Conservation (phyloP, 306 rosid genomes). For the Corylus americana region DNA sequence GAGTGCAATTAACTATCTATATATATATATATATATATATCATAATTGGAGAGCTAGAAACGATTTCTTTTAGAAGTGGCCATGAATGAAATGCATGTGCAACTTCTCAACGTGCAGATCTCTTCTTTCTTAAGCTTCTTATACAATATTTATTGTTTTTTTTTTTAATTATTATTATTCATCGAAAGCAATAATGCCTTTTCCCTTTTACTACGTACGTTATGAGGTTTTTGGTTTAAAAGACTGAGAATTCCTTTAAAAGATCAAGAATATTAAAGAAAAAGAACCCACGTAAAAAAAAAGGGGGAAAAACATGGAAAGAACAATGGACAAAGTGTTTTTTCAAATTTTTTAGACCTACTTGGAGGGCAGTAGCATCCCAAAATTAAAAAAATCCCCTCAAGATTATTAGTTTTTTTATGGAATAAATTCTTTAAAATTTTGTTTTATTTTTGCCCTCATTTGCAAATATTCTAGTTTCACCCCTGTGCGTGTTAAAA, state of each 20-base stretch:
- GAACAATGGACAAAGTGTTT: background rate
- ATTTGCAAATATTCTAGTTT: too few species aligned
- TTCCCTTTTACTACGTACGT: background rate
- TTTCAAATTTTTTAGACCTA: too few species aligned
- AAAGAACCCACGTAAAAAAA: too few species aligned
- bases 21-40: too few species aligned
- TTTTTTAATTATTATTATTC: background rate
- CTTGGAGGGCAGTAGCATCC: too few species aligned
- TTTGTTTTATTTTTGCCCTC: too few species aligned
- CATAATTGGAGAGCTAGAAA: background rate
- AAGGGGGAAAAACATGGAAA: background rate
- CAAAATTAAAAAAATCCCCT: too few species aligned
- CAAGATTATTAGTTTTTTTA: too few species aligned
- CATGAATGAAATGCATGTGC: constrained; percentile 11
- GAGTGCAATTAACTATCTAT: too few species aligned
- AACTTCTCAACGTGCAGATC: constrained; percentile 14
- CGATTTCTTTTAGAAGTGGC: background rate
- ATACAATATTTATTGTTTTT: background rate
- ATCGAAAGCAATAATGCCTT: constrained; percentile 1
- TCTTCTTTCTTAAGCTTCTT: background rate
- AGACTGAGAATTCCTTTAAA: background rate
- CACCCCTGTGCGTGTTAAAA: too few species aligned
- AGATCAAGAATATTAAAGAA: background rate
- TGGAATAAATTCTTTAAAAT: too few species aligned
- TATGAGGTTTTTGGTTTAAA: constrained; percentile 12